Evolutionary conservation across 2,329 filamentous ascomycete species (phyloP).

Genomic region (Botryotinia convoluta): DNA sequence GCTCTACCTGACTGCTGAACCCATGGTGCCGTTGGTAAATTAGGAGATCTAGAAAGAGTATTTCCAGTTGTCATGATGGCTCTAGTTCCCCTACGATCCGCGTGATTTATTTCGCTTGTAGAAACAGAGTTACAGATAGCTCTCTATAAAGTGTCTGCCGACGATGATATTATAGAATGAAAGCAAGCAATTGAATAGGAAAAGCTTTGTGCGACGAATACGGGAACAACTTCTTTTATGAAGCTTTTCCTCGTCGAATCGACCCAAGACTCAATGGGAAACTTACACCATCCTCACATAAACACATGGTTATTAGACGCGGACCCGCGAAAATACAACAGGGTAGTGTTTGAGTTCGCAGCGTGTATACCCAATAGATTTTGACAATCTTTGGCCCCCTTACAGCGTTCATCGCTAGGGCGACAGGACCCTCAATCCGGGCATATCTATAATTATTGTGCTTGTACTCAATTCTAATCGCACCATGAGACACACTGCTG

Average conservation of each 20-base stretch:
- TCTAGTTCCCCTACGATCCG: not conserved
- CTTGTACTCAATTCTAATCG: not conserved
- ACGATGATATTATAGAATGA: not conserved
- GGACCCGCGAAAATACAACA: not conserved
- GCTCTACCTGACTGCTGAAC: not conserved
- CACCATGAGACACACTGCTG: not conserved
- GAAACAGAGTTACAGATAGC: not conserved
- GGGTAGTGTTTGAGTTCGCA: not conserved
- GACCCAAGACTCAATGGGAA: not conserved
- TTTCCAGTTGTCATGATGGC: not conserved
- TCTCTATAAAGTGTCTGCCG: not conserved
- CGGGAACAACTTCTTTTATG: not conserved
- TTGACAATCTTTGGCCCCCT: not conserved
- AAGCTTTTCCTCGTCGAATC: not conserved
- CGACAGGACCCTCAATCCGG: not conserved
- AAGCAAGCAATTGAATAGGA: not conserved
- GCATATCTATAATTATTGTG: constrained; percentile 1
- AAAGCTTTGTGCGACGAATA: not conserved
- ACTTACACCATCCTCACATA: not conserved
- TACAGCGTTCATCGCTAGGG: constrained; percentile 4
- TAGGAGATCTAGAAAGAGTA: not conserved
- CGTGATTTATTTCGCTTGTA: not conserved
- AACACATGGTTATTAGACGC: not conserved
- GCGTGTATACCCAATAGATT: constrained; percentile 1
- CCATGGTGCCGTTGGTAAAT: not conserved